Evolutionary conservation across 345 rosid genomes (phyloP).

Genomic region (Schrenkiella parvula): DNA sequence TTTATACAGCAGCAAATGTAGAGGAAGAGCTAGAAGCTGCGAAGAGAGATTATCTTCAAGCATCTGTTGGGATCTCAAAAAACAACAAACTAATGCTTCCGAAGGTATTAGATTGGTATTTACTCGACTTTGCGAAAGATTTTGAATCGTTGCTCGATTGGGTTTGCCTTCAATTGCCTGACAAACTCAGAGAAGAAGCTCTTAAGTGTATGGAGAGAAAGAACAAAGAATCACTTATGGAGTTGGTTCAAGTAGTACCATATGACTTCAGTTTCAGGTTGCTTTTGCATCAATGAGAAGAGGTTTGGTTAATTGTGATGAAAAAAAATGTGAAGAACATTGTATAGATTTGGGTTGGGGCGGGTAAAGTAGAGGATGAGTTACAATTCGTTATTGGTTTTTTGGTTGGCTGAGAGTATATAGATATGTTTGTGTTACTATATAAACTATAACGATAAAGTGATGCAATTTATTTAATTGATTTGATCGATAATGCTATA

Average conservation of each 20-base stretch:
- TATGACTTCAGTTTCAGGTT: slow-evolving; percentile 82
- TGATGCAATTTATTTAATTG: slow-evolving; percentile 25
- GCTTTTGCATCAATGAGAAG: slow-evolving; percentile 47
- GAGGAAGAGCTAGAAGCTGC: slow-evolving; percentile 80
- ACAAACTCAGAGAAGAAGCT: slow-evolving; percentile 57
- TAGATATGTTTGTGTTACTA: slow-evolving; percentile 16
- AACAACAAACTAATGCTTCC: slow-evolving; percentile 69
- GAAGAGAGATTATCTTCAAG: slow-evolving; percentile 77
- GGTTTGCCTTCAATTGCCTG: slow-evolving; percentile 78
- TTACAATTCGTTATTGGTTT: slow-evolving; percentile 12
- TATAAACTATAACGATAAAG: slow-evolving; percentile 13
- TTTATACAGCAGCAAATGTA: slow-evolving; percentile 67
- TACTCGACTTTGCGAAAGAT: slow-evolving; percentile 84
- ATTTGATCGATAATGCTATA: slow-evolving; percentile 3
- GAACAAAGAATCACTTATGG: slow-evolving; percentile 41
- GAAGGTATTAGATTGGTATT: slow-evolving; percentile 82
- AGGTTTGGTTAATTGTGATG: background rate
- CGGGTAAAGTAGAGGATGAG: slow-evolving; percentile 20
- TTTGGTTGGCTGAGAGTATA: slow-evolving; percentile 25
- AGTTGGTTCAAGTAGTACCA: slow-evolving; percentile 65
- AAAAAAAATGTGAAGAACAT: background rate
- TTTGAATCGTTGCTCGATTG: slow-evolving; percentile 80
- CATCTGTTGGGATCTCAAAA: slow-evolving; percentile 70
- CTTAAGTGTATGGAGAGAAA: slow-evolving; percentile 51
- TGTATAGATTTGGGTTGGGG: slow-evolving; percentile 28